phyloP scores from a whole-genome alignment of 495 filamentous ascomycete species.

The Aspergillus ellipticus region DNA sequence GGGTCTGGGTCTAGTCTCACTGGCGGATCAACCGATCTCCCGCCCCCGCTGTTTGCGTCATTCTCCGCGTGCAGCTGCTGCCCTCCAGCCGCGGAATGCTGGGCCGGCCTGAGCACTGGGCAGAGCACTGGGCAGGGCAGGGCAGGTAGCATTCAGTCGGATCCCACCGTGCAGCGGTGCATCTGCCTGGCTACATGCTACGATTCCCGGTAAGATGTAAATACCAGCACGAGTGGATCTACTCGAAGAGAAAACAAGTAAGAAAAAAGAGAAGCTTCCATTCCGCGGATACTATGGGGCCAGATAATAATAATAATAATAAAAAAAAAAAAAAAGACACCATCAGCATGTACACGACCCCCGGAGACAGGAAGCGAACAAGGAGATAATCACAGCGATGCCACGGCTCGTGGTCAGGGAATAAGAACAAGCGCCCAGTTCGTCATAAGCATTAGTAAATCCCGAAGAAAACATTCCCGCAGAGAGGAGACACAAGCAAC shows the following conservation, averaged over 20 bases:
- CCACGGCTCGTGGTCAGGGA: conserved; percentile 12
- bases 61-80: conserved; percentile 31
- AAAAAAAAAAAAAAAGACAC: not conserved
- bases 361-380: not conserved
- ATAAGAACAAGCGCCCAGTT: conserved; percentile 11
- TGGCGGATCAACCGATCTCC: not conserved
- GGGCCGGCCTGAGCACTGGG: not conserved
- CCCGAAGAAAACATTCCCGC: conserved; percentile 8
- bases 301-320: too few relatives aligned
- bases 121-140: too few relatives aligned
- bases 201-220: not conserved
- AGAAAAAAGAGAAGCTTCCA: not conserved
- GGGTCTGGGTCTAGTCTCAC: too few relatives aligned
- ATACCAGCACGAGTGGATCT: too few relatives aligned
- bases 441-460: conserved; percentile 5
- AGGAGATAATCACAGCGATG: conserved; percentile 2
- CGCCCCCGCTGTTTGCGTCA: conserved; percentile 30
- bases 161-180: too few relatives aligned
- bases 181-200: too few relatives aligned
- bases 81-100: conserved; percentile 34
- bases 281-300: too few relatives aligned
- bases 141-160: too few relatives aligned
- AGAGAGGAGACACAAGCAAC: conserved; percentile 5
- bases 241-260: not conserved
- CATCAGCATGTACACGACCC: conserved; percentile 1